phyloP scores from a whole-genome alignment of 352 stramenopile species.

The Globisporangium okanoganense region DNA sequence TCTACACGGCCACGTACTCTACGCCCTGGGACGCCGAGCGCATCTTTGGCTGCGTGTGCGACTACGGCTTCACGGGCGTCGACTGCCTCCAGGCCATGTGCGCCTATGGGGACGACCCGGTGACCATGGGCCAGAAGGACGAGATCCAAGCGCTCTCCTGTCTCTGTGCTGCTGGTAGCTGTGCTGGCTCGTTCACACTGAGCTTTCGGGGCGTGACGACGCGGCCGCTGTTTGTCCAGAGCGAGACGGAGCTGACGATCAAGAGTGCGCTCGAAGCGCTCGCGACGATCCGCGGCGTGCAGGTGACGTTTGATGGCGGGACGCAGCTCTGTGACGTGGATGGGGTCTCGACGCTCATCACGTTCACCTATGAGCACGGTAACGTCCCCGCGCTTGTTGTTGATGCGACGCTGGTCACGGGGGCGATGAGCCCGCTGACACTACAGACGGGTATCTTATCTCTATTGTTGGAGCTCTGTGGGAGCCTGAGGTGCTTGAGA shows the following conservation, averaged over 20 bases:
- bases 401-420: constrained; percentile 20
- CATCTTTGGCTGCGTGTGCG: constrained; percentile 86
- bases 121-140: constrained; percentile 64
- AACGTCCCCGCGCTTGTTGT: constrained; percentile 50
- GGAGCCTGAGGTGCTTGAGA: neutral
- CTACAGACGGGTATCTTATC: constrained; percentile 32
- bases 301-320: constrained; percentile 42
- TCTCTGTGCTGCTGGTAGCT: constrained; percentile 33
- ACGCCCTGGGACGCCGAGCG: constrained; percentile 81
- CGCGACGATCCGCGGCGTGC: constrained; percentile 44
- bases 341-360: constrained; percentile 58
- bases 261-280: constrained; percentile 45
- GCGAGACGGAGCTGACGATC: constrained; percentile 42
- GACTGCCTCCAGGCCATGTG: constrained; percentile 86
- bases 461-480: neutral
- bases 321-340: constrained; percentile 38
- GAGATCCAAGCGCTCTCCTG: constrained; percentile 83
- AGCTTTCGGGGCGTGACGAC: constrained; percentile 56
- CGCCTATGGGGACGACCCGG: constrained; percentile 83
- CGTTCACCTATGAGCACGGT: constrained; percentile 67
- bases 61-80: constrained; percentile 84
- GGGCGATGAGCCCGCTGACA: constrained; percentile 25
- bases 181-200: constrained; percentile 57
- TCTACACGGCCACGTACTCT: constrained; percentile 51
- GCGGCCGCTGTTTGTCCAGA: constrained; percentile 28